Conservation (phyloP, 345 rosid species). For the Gossypium sturtianum region DNA sequence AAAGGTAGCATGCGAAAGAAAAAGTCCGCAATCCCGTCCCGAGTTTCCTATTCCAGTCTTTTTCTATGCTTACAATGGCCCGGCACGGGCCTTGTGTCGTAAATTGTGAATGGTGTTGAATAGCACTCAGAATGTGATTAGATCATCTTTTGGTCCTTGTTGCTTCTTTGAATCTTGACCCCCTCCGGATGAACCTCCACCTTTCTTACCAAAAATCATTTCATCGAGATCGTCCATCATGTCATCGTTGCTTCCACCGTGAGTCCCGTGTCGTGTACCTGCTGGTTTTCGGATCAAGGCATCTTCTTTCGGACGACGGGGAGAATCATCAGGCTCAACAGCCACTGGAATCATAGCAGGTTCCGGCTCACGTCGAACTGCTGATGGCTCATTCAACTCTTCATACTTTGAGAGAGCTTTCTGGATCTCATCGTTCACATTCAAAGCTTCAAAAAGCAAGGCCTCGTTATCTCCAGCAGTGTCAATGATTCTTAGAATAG, state of each 20-base stretch:
- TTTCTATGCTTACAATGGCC: constrained; percentile 11
- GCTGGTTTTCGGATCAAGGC: constrained; percentile 73
- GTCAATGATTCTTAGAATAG: constrained; percentile 73
- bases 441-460: constrained; percentile 83
- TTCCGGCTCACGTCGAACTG: constrained; percentile 42
- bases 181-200: constrained; percentile 48
- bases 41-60: not conserved
- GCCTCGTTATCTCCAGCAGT: constrained; percentile 80
- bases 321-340: constrained; percentile 79
- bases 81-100: constrained; percentile 5
- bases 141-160: constrained; percentile 70
- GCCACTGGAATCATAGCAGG: constrained; percentile 91
- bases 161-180: constrained; percentile 52
- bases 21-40: not conserved
- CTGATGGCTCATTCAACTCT: constrained; percentile 55
- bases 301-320: constrained; percentile 47
- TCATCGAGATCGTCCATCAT: constrained; percentile 99
- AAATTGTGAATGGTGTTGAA: not conserved
- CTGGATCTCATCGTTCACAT: constrained; percentile 86
- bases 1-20: not conserved
- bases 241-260: constrained; percentile 62
- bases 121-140: constrained; percentile 52
- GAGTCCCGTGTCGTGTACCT: constrained; percentile 48
- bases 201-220: constrained; percentile 92
- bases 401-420: constrained; percentile 69